Evolutionary conservation across 805 yeast genomes (phyloP).

Genomic region (Lipomyces anomalus): DNA sequence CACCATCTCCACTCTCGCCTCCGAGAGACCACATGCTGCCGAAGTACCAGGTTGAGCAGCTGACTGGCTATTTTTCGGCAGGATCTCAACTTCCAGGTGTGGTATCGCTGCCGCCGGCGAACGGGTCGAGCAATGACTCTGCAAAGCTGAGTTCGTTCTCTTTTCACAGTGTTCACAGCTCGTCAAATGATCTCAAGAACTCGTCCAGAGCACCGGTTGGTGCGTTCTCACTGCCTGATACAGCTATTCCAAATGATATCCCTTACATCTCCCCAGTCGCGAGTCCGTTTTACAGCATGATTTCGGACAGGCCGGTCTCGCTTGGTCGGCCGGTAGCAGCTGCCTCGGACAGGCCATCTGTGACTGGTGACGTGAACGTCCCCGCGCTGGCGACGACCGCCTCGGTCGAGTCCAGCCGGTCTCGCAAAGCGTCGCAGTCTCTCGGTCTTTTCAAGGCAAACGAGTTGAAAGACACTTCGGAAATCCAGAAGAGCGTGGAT

Average conservation of each 20-base stretch:
- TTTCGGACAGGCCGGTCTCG: background rate
- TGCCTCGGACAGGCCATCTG: background rate
- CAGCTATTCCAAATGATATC: slow-evolving; percentile 14
- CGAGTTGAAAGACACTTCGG: slow-evolving; percentile 9
- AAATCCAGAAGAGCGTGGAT: background rate
- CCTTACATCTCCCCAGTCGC: slow-evolving; percentile 25
- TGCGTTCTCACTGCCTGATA: slow-evolving; percentile 21
- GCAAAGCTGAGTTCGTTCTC: too few relatives aligned
- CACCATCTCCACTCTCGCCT: too few relatives aligned
- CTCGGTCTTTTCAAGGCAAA: slow-evolving; percentile 35
- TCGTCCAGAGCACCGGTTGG: slow-evolving; percentile 15
- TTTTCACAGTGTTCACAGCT: too few relatives aligned
- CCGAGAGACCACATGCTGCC: background rate
- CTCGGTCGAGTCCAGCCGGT: slow-evolving; percentile 3
- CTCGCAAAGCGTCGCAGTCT: slow-evolving; percentile 38
- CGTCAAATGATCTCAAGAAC: too few relatives aligned
- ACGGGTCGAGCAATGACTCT: too few relatives aligned
- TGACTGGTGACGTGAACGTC: background rate
- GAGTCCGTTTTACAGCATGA: slow-evolving; percentile 9
- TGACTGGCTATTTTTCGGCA: too few relatives aligned
- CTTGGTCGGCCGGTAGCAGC: background rate
- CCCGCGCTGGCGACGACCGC: background rate
- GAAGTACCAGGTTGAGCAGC: too few relatives aligned
- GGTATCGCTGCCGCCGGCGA: too few relatives aligned
- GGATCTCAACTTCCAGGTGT: too few relatives aligned